A percentile compares a stretch with the other conserved stretches of the same genome.
Conservation (phyloP, 306 rosid genomes). For the Myrica gale region DNA sequence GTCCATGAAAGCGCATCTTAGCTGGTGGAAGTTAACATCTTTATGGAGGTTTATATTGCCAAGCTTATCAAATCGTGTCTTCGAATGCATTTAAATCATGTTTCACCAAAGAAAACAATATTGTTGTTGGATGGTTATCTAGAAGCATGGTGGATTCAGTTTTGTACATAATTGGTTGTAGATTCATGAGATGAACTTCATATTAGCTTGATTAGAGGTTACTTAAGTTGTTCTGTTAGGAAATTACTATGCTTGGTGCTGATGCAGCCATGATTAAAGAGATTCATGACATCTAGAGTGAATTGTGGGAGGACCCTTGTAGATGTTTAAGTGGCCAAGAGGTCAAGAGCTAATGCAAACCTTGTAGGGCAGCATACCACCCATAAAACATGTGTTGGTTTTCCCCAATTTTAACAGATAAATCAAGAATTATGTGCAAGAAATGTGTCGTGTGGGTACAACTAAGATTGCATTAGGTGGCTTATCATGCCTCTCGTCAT, state of each 20-base stretch:
- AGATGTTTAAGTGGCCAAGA: not conserved
- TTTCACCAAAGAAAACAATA: not conserved
- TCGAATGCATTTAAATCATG: not conserved
- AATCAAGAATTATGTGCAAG: not conserved
- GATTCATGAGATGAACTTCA: not conserved
- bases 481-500: not conserved
- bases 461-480: not conserved
- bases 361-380: not conserved
- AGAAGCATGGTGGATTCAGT: not conserved
- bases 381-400: not conserved
- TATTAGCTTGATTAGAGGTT: not conserved
- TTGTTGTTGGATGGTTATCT: not conserved
- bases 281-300: not conserved
- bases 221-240: not conserved
- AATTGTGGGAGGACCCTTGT: not conserved
- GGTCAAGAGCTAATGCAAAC: not conserved
- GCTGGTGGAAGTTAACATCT: not conserved
- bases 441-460: not conserved
- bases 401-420: not conserved
- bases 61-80: not conserved
- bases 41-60: not conserved
- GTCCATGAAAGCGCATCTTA: not conserved
- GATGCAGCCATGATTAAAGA: not conserved
- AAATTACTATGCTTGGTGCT: not conserved
- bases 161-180: not conserved